phyloP scores from a whole-genome alignment of 1,139 yeast species.

The Schizosaccharomyces versatilis region DNA sequence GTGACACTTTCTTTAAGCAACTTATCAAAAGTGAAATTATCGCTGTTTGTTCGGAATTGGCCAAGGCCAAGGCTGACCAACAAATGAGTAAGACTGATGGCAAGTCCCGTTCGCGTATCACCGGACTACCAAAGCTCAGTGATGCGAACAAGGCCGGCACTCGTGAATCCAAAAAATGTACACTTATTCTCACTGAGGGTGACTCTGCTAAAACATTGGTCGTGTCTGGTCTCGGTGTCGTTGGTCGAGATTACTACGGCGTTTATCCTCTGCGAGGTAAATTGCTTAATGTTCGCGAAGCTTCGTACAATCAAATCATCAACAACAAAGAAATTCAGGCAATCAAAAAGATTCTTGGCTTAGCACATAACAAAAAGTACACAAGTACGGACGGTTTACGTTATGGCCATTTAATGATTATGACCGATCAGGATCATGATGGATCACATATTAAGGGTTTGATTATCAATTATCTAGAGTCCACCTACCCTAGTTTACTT shows the following conservation, averaged over 20 bases:
- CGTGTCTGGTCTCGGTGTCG: conserved; percentile 81
- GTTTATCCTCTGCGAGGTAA: conserved; percentile 93
- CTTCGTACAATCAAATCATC: conserved; percentile 76
- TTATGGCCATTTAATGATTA: conserved; percentile 93
- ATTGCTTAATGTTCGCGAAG: conserved; percentile 84
- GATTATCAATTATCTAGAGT: conserved; percentile 75
- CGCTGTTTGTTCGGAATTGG: conserved; percentile 63
- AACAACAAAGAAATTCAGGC: conserved; percentile 90
- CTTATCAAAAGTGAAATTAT: conserved; percentile 59
- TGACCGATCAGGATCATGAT: conserved; percentile 99
- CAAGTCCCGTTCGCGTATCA: conserved; percentile 60
- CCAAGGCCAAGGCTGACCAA: conserved; percentile 68
- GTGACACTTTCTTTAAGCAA: conserved; percentile 55
- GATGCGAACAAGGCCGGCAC: conserved; percentile 98
- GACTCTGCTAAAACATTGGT: conserved; percentile 90
- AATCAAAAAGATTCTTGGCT: conserved; percentile 81
- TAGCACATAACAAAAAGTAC: conserved; percentile 77
- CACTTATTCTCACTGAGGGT: conserved; percentile 87
- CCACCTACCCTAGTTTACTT: conserved; percentile 82
- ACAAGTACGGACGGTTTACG: conserved; percentile 53
- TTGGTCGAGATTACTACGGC: conserved; percentile 88
- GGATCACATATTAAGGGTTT: conserved; percentile 96
- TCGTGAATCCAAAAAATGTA: conserved; percentile 72
- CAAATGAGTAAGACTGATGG: conserved; percentile 69
- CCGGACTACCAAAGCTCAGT: conserved; percentile 72